Evolutionary conservation across 1,284 basidiomycete genomes (phyloP).

Genomic region (Moniliella sp.): DNA sequence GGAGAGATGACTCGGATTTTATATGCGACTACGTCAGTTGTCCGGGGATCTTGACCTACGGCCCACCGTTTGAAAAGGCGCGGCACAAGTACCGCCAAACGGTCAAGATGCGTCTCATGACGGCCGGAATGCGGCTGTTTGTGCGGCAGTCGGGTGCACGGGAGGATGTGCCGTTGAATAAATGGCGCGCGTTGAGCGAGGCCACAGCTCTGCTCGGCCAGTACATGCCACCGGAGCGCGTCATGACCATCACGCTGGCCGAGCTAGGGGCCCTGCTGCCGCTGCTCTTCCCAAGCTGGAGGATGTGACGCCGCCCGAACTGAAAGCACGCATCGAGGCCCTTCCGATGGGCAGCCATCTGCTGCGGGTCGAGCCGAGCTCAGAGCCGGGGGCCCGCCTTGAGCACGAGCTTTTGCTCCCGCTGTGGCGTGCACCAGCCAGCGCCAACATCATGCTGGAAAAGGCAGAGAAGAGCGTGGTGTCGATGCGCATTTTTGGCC

Average conservation of each 20-base stretch:
- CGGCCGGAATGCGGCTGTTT: slow-evolving; percentile 63
- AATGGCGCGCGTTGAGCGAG: slow-evolving; percentile 55
- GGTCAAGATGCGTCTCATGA: slow-evolving; percentile 60
- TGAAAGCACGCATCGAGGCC: not conserved
- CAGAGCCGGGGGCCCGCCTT: slow-evolving; percentile 7
- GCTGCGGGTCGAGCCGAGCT: not conserved
- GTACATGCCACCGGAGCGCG: slow-evolving; percentile 46
- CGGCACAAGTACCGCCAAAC: slow-evolving; percentile 34
- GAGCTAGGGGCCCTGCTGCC: slow-evolving; percentile 45
- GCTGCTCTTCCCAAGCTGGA: slow-evolving; percentile 12
- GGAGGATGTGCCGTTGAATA: slow-evolving; percentile 39
- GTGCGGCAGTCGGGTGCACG: slow-evolving; percentile 37
- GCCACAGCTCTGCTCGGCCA: slow-evolving; percentile 62
- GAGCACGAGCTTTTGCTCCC: slow-evolving; percentile 16
- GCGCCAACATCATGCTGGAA: slow-evolving; percentile 30
- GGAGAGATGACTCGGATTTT: slow-evolving; percentile 58
- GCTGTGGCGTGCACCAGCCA: slow-evolving; percentile 26
- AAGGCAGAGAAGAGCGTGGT: slow-evolving; percentile 27
- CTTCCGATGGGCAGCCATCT: not conserved
- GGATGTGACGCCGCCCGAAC: not conserved
- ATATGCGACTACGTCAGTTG: slow-evolving; percentile 68
- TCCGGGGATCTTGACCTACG: slow-evolving; percentile 52
- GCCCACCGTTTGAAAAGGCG: slow-evolving; percentile 37
- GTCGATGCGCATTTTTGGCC: not conserved
- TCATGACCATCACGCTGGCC: slow-evolving; percentile 45